These are phyloP conservation scores for Suillus ampliporus DNA, from an alignment of 768 basidiomycete species.

Conservation along the genomic window DNA sequence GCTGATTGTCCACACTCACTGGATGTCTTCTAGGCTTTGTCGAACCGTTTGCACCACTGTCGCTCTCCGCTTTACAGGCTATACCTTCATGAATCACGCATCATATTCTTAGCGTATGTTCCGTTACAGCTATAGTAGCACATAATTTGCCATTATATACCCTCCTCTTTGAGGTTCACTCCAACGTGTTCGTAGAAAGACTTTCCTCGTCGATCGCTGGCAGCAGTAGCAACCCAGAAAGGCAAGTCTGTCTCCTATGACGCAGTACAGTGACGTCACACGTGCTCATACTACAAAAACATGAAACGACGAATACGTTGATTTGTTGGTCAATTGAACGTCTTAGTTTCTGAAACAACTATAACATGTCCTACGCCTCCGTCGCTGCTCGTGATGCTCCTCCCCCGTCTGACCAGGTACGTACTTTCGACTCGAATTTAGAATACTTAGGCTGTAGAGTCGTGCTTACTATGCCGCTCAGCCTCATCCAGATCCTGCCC, in stretches of 20 bases:
- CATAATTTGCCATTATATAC: constrained; percentile 6
- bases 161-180: not conserved
- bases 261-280: constrained; percentile 16
- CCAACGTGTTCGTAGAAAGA: no score
- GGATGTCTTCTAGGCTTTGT: constrained; percentile 73
- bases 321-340: not conserved
- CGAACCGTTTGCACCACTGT: not conserved
- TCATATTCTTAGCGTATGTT: constrained; percentile 22
- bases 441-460: constrained; percentile 3
- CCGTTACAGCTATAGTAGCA: not conserved
- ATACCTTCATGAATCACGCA: constrained; percentile 17
- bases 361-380: constrained; percentile 74
- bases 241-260: constrained; percentile 18
- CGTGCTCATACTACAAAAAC: constrained; percentile 6
- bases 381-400: constrained; percentile 65
- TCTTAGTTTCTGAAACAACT: not conserved
- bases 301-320: not conserved
- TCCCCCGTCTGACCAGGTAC: constrained; percentile 51
- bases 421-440: constrained; percentile 18
- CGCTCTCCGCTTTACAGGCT: constrained; percentile 13
- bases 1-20: constrained; percentile 83
- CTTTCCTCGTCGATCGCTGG: no score
- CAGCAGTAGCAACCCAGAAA: no score
- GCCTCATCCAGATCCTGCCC: constrained; percentile 68
- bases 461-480: constrained; percentile 31